These are phyloP conservation scores for Penicillium mononematosum DNA, from an alignment of 495 filamentous ascomycete genomes.

Conservation along the genomic window DNA sequence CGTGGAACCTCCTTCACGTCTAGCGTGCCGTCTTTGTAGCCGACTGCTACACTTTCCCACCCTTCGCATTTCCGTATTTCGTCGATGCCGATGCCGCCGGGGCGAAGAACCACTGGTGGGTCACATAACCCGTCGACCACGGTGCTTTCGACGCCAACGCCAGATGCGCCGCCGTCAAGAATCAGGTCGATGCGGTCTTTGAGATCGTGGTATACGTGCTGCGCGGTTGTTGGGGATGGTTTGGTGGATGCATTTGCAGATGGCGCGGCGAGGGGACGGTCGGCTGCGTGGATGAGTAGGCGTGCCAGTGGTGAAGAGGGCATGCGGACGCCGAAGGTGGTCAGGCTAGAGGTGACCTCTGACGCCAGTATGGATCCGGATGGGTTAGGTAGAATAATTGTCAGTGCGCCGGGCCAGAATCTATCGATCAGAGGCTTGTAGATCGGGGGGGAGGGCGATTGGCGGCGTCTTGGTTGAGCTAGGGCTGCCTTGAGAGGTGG, in stretches of 20 bases:
- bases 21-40: constrained; percentile 63
- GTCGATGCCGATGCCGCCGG: constrained; percentile 89
- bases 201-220: constrained; percentile 85
- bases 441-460: constrained; percentile 66
- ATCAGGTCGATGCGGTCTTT: constrained; percentile 82
- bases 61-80: constrained; percentile 69
- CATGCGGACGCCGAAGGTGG: constrained; percentile 88
- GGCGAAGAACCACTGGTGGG: constrained; percentile 80
- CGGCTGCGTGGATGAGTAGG: constrained; percentile 73
- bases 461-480: constrained; percentile 25
- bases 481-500: constrained; percentile 22
- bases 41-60: constrained; percentile 75
- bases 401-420: constrained; percentile 96
- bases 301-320: constrained; percentile 81
- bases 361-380: constrained; percentile 67
- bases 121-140: constrained; percentile 85
- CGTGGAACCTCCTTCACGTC: constrained; percentile 58
- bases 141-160: constrained; percentile 92
- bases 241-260: constrained; percentile 92
- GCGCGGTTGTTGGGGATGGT: constrained; percentile 84
- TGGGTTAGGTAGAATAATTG: constrained; percentile 83
- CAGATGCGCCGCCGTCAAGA: constrained; percentile 82
- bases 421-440: constrained; percentile 75
- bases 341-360: constrained; percentile 80
- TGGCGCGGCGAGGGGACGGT: constrained; percentile 83